Evolutionary conservation across 495 filamentous ascomycete species (phyloP), one percentile per base, ranked within the genome.

Genomic region (Penicillium canescens): DNA sequence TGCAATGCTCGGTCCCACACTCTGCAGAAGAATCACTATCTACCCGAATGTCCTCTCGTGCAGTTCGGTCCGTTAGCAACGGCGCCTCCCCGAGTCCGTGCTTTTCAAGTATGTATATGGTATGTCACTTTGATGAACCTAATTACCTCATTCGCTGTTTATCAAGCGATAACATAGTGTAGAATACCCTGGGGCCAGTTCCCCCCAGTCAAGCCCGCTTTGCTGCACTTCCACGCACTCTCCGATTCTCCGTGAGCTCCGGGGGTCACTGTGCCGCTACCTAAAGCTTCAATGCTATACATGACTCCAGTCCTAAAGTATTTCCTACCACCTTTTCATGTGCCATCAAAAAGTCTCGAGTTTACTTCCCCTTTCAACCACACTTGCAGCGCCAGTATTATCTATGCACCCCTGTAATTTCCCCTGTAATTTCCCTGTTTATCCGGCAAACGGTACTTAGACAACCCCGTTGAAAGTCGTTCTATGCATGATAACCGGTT

Each of bases 221-320:
- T 33, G 26, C 38, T 54, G 28, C 16, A 37, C 38, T 46, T 55
- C 47, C 53, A 54, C 56, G 46, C 42, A 62, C 55, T 57, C 59
- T 51, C 42, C 39, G 16, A 61, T 50, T 56, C 54, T 48, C 51
- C 51, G 28, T 41, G 55, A 36, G 42, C 24, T 50, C 41, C 43
- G 54, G 48, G 48, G 48, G 34, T 13, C 23, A 41, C 40, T 23
- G 37, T 39, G 23, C 44, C n/a, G 39, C 18, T 41, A 41, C 49
- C 23, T 11, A 42, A 56, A 63, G 57, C 51, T 62, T 59, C 40
- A 33, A 23, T 39, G 42, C 42, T 46, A 34, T 35, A 41, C 34
- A 21, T 33, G 28, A 26, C 18, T 33, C 36, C 16, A 24, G 52
- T 44, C 28, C 14, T 33, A 23, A 28, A 33, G 23, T 18, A n/a